Evolutionary conservation across 805 yeast genomes (phyloP).

Genomic region (Starmerella roubikii): DNA sequence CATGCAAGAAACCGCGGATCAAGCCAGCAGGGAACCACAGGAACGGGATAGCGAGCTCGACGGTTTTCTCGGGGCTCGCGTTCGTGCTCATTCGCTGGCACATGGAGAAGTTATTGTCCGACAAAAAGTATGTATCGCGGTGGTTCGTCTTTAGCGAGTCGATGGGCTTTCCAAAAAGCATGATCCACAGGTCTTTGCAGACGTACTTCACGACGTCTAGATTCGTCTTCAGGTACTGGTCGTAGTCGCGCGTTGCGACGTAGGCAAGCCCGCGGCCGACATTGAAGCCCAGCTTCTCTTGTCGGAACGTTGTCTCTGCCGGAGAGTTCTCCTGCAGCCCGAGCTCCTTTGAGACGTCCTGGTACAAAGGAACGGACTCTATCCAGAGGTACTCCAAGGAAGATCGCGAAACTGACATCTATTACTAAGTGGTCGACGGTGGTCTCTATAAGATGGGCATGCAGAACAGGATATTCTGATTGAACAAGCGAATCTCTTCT

Average conservation of each 20-base stretch:
- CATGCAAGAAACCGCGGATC: slow-evolving; percentile 55
- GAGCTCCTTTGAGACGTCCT: slow-evolving; percentile 43
- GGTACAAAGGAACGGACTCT: slow-evolving; percentile 63
- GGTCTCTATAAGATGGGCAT: no score
- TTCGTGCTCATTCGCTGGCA: slow-evolving; percentile 36
- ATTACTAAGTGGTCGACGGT: no score
- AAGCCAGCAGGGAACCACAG: slow-evolving; percentile 66
- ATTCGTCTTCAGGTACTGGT: slow-evolving; percentile 42
- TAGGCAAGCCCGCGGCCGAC: slow-evolving; percentile 51
- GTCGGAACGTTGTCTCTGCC: slow-evolving; percentile 43
- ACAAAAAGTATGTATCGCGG: slow-evolving; percentile 65
- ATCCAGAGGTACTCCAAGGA: slow-evolving; percentile 50
- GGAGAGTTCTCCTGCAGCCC: slow-evolving; percentile 20
- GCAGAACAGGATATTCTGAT: no score
- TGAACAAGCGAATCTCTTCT: no score
- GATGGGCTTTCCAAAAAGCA: slow-evolving; percentile 69
- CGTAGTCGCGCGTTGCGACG: slow-evolving; percentile 29
- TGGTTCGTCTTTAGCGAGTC: slow-evolving; percentile 89
- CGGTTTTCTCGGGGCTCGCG: slow-evolving; percentile 24
- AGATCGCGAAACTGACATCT: slow-evolving; percentile 22
- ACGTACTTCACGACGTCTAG: slow-evolving; percentile 81
- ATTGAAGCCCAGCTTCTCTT: slow-evolving; percentile 58
- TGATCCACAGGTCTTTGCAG: slow-evolving; percentile 83
- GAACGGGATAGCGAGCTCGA: slow-evolving; percentile 31
- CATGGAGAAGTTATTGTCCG: slow-evolving; percentile 50